Base-by-base conservation (phyloP, 192 early-diverging fungal genomes). In the Coemansia sp. region DNA sequence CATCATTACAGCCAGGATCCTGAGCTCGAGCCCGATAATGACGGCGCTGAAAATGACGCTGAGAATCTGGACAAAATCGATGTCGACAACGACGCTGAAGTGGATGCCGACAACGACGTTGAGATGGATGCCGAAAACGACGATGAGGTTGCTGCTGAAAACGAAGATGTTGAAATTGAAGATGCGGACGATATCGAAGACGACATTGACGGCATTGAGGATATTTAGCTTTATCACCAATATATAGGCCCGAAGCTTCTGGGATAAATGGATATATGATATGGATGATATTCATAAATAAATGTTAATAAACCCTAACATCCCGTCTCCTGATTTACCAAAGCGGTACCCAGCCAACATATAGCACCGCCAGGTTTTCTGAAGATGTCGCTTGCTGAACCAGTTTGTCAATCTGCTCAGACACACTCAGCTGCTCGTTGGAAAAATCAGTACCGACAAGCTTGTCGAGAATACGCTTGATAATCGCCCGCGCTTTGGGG, bases 401-500 rank as follows among this genome's bases (percentile, higher is more conserved):
- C 47, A 99, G 75, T 58, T 89, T 88, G 30, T 98, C 88, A 2
- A 99, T 95, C 77, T 99, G 97, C 7, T 86, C 85, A 0, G 85
- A 82, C 2, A 95, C 92, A 60, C 90, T 86, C 46, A 99, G 67
- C 2, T 88, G 84, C 33, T 82, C 77, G 40, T 93, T 83, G 1
- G 88, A 85, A 69, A 99, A 99, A 68, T 99, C 97, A 25, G 89
- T 86, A 23, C 97, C 97, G 6, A 92, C 92, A 50, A 99, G 81
- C 73, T 99, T 99, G 83, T 95, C 97, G 29, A 85, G 87, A n/a
- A 99, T 92, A 12, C 97, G 86, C 50, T 86, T 88, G 40, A 99
- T 90, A 62, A 97, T 92, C 16, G 83, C 86, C 8, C 94, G 69
- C 0, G 97, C 97, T 50, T 89, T 78, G 22, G 90, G 81, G 59